A percentile compares a stretch with the other conserved stretches of the same genome.
Evolutionary conservation across 2,329 filamentous ascomycete species (phyloP).

Genomic region (Trichoderma breve): DNA sequence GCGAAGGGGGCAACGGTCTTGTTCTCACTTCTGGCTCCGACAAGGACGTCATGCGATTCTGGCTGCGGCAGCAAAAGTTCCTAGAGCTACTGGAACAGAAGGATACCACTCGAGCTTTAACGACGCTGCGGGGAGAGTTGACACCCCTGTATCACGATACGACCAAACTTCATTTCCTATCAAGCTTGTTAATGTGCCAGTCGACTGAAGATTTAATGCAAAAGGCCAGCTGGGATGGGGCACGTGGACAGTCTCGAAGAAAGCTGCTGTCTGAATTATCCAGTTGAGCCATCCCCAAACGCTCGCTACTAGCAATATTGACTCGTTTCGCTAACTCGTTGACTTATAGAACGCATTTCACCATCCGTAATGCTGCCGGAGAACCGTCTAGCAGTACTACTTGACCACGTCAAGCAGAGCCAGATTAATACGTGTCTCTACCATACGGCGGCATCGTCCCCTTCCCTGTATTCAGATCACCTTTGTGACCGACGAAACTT

Average conservation of each 20-base stretch:
- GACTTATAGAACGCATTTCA: slow-evolving; percentile 72
- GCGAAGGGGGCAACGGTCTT: slow-evolving; percentile 55
- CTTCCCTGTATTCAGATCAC: slow-evolving; percentile 88
- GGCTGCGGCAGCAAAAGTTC: slow-evolving; percentile 90
- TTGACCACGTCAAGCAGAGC: slow-evolving; percentile 78
- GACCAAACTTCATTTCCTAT: slow-evolving; percentile 74
- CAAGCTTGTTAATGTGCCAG: slow-evolving; percentile 86
- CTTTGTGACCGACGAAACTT: slow-evolving; percentile 77
- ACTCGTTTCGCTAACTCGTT: slow-evolving; percentile 24
- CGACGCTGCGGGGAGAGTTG: slow-evolving; percentile 82
- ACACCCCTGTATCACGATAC: slow-evolving; percentile 82
- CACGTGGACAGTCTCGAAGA: slow-evolving; percentile 70
- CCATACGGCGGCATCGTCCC: slow-evolving; percentile 75
- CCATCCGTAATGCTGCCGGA: slow-evolving; percentile 97
- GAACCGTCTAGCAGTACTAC: slow-evolving; percentile 75
- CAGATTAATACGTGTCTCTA: slow-evolving; percentile 85
- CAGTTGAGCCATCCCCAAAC: slow-evolving; percentile 52
- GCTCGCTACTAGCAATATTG: neutral
- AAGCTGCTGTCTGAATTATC: slow-evolving; percentile 77
- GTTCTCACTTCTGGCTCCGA: slow-evolving; percentile 74
- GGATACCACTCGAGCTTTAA: slow-evolving; percentile 70
- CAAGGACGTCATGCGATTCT: slow-evolving; percentile 77
- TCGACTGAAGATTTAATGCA: slow-evolving; percentile 71
- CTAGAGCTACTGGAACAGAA: slow-evolving; percentile 80
- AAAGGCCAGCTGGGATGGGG: slow-evolving; percentile 83